phyloP scores from a whole-genome alignment of 306 rosid genomes.

The Elaeagnus macrophylla region DNA sequence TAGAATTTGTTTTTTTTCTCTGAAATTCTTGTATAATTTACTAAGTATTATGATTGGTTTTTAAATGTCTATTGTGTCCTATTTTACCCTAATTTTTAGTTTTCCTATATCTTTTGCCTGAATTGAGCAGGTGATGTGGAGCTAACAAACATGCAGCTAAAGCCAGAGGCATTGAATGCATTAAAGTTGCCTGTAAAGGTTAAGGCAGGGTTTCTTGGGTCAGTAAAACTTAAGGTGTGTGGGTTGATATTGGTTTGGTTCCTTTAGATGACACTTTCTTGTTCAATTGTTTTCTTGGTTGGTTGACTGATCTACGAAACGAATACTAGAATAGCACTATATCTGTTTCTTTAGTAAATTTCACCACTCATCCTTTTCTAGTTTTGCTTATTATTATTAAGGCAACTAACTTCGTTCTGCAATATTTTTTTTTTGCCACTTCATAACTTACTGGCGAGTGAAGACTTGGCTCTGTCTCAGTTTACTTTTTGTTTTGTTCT shows the following conservation, averaged over 20 bases:
- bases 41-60: too few species aligned
- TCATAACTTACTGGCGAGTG: too few species aligned
- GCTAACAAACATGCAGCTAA: conserved; percentile 97
- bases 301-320: not conserved
- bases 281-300: conserved; percentile 13
- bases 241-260: conserved; percentile 7
- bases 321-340: too few species aligned
- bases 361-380: too few species aligned
- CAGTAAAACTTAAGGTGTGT: conserved; percentile 92
- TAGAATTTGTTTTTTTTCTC: too few species aligned
- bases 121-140: conserved; percentile 82
- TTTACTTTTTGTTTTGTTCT: too few species aligned
- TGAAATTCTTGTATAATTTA: too few species aligned
- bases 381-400: too few species aligned
- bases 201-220: conserved; percentile 97
- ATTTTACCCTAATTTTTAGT: not conserved
- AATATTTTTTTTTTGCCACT: too few species aligned
- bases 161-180: conserved; percentile 97
- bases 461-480: too few species aligned
- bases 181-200: conserved; percentile 95
- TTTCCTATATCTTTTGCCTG: conserved; percentile 9
- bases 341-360: too few species aligned
- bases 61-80: not conserved
- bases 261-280: not conserved
- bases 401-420: too few species aligned